Base-by-base conservation (phyloP, 176 grass and related monocot species). In the Puccinellia tenuiflora region DNA sequence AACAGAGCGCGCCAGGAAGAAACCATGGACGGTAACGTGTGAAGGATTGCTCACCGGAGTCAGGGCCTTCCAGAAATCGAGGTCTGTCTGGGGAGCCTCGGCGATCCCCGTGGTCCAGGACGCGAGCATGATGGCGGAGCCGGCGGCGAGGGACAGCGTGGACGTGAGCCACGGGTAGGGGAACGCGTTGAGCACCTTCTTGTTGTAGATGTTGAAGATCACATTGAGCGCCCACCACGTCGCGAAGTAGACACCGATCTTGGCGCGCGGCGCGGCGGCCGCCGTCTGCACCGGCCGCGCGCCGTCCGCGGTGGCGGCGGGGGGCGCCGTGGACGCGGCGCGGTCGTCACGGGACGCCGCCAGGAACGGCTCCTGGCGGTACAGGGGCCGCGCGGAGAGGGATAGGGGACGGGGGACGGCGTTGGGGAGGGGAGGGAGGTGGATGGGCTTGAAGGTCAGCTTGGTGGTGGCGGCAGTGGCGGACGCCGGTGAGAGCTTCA, bases 161-260 rank as follows among this genome's bases (percentile, higher is more conserved):
- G 96, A 93, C 25, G 83, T 90, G 40, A 98, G 87, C 96, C 96
- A 98, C 29, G 96, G 96, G 86, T 88, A 98, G 0, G 96, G 96
- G 86, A 98, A 98, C 60, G 80, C 96, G 83, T 98, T 98, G 5
- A 98, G 86, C 50, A 95, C 92, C 77, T 98, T 98, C 87, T 98
- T 98, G 88, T 98, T 98, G 90, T 98, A 98, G 71, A 98, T 98
- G 73, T 98, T 98, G 76, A 98, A 98, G 56, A 98, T 92, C 33
- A 98, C 96, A 79, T 98, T 98, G 26, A 98, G 82, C 48, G 92
- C 87, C 96, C 96, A 98, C 96, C 96, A 98, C 6, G 92, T 98
- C 3, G 87, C 96, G 68, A 98, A 98, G 86, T 98, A 98, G 31
- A 98, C 79, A 20, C 92, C 91, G 60, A 98, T 98, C 88, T 80